Percentiles rank a stretch among this genome's conserved stretches.
Conservation (phyloP, 1,284 basidiomycete genomes). For the Xanthoconium separans region DNA sequence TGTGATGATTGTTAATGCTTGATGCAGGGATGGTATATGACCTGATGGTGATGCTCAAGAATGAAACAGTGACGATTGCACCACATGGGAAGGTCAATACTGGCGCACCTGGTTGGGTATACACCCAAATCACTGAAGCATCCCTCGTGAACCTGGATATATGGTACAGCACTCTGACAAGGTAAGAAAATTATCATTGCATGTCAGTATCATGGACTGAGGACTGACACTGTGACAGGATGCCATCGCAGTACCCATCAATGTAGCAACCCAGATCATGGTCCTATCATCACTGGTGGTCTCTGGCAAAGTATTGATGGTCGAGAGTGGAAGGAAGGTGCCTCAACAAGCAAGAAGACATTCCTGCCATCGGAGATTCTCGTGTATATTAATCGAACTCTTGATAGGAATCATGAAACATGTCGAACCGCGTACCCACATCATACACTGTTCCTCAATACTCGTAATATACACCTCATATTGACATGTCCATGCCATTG, state of each 20-base stretch:
- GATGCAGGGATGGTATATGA: conserved; percentile 32
- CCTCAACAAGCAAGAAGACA: conserved; percentile 40
- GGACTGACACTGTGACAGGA: conserved; percentile 20
- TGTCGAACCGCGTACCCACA: no score
- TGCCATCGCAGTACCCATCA: conserved; percentile 60
- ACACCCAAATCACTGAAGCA: no score
- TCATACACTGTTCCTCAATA: no score
- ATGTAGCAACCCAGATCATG: conserved; percentile 67
- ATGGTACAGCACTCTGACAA: conserved; percentile 59
- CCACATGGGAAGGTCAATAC: conserved; percentile 47
- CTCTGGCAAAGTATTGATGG: conserved; percentile 69
- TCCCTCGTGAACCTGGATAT: conserved; percentile 3
- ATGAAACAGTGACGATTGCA: conserved; percentile 75
- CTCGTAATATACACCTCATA: no score
- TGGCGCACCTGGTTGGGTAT: no score
- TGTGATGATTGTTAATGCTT: no score
- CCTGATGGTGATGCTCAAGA: conserved; percentile 65
- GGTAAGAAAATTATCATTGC: conserved; percentile 41
- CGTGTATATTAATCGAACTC: no score
- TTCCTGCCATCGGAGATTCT: no score
- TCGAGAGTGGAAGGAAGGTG: conserved; percentile 75
- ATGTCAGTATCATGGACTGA: no score
- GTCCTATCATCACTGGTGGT: conserved; percentile 58
- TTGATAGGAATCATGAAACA: no score
- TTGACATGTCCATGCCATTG: no score